phyloP scores from a whole-genome alignment of 1,139 yeast genomes.

The Lodderomyces parapsilosis region DNA sequence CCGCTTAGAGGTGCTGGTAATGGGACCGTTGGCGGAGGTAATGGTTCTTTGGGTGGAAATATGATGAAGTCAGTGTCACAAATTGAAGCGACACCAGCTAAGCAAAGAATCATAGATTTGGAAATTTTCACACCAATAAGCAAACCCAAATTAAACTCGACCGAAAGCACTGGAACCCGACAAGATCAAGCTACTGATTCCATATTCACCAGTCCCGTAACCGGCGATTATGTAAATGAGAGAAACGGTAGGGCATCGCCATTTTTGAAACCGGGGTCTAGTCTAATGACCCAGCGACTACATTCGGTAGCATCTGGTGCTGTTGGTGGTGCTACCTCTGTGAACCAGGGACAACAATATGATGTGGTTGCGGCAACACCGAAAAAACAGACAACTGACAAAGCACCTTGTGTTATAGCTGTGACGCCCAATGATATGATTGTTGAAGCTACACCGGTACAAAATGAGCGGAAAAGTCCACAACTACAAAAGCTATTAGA shows the following conservation, averaged over 20 bases:
- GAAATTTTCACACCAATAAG: slow-evolving; percentile 3
- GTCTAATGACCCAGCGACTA: slow-evolving; percentile 1
- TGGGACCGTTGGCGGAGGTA: slow-evolving; percentile 10
- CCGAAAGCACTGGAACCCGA: neutral
- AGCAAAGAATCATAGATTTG: slow-evolving; percentile 1
- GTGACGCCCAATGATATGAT: neutral
- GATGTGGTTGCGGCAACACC: neutral
- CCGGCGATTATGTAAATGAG: neutral
- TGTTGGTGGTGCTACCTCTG: neutral
- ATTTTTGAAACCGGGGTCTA: slow-evolving; percentile 3
- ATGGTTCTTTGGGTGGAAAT: neutral
- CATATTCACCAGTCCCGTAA: slow-evolving; percentile 2
- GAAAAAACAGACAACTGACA: neutral
- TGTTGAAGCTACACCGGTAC: slow-evolving; percentile 10
- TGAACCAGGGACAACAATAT: neutral
- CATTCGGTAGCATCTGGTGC: slow-evolving; percentile 7
- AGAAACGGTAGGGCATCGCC: neutral
- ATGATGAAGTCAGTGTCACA: slow-evolving; percentile 20
- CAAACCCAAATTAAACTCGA: neutral
- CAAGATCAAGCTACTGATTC: neutral
- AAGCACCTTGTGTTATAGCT: neutral
- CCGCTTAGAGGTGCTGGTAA: neutral
- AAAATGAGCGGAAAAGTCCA: neutral
- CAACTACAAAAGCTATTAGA: neutral
- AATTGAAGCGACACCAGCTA: slow-evolving; percentile 28